phyloP scores from a whole-genome alignment of 192 early-diverging fungal genomes.

The Entomortierella lignicola region DNA sequence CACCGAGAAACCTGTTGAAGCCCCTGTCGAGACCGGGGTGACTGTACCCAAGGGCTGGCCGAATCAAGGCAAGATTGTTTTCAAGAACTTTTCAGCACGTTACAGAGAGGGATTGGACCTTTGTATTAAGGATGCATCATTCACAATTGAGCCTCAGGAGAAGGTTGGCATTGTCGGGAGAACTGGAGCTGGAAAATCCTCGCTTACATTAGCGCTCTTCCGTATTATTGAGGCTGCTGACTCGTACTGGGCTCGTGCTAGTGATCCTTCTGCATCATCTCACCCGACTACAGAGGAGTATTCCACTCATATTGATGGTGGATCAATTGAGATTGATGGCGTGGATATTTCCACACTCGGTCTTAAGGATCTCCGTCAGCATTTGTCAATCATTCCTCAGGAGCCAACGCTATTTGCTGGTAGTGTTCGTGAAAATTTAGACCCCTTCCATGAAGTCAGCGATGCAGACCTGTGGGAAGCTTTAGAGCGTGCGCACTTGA shows the following conservation, averaged over 20 bases:
- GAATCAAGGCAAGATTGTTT: constrained; percentile 28
- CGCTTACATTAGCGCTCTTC: constrained; percentile 56
- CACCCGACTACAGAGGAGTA: neutral
- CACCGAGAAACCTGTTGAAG: constrained; percentile 79
- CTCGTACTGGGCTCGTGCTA: constrained; percentile 30
- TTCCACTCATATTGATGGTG: constrained; percentile 30
- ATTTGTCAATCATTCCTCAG: constrained; percentile 88
- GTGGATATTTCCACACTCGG: constrained; percentile 73
- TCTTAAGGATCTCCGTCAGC: constrained; percentile 66
- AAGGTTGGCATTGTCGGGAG: constrained; percentile 58
- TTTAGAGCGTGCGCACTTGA: constrained; percentile 57
- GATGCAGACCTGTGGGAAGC: constrained; percentile 73
- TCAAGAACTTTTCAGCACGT: constrained; percentile 43
- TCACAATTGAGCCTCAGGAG: constrained; percentile 36
- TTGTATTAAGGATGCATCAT: constrained; percentile 61
- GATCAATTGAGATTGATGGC: constrained; percentile 79
- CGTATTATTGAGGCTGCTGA: constrained; percentile 56
- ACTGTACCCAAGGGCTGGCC: constrained; percentile 57
- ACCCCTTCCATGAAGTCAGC: constrained; percentile 68
- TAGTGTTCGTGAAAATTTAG: constrained; percentile 77
- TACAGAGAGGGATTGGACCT: constrained; percentile 59
- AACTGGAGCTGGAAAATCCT: constrained; percentile 57
- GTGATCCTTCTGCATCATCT: constrained; percentile 17
- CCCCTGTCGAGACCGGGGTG: constrained; percentile 56
- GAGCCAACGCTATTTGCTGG: constrained; percentile 77